Conservation (phyloP, 257 asterid genomes). For the Haberlea rhodopensis region DNA sequence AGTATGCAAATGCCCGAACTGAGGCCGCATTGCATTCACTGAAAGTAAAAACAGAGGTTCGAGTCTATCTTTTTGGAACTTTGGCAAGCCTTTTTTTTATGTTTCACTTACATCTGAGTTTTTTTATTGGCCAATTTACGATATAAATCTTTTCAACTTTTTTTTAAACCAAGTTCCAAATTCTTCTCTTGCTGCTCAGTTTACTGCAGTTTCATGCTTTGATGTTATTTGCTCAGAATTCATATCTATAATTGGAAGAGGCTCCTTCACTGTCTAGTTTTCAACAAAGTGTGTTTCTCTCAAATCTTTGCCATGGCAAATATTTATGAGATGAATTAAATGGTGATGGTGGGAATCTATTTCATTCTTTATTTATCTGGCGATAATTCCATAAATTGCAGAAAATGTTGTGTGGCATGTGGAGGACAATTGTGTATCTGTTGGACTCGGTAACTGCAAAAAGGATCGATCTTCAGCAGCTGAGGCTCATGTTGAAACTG, state of each 20-base stretch:
- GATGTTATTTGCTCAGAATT: background rate
- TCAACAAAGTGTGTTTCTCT: background rate
- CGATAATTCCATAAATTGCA: background rate
- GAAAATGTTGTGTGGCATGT: conserved; percentile 35
- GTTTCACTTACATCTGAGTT: conserved; percentile 1
- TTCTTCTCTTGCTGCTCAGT: background rate
- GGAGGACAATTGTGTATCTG: conserved; percentile 53
- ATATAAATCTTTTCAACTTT: background rate
- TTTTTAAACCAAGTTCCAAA: background rate
- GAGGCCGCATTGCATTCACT: conserved; percentile 48
- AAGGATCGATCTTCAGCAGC: conserved; percentile 57
- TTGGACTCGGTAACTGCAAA: conserved; percentile 48
- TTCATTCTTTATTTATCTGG: background rate
- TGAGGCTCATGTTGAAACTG: conserved; percentile 57
- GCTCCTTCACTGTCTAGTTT: background rate
- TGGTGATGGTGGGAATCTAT: background rate
- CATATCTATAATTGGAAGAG: background rate
- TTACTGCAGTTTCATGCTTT: background rate
- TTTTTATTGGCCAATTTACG: background rate
- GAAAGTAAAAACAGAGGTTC: conserved; percentile 73
- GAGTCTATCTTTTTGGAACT: conserved; percentile 21
- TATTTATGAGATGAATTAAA: background rate
- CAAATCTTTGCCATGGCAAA: background rate
- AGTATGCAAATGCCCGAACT: conserved; percentile 64
- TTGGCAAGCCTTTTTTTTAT: conserved; percentile 8